Evolutionary conservation across 805 yeast species (phyloP).

Genomic region (Barnettozyma californica): DNA sequence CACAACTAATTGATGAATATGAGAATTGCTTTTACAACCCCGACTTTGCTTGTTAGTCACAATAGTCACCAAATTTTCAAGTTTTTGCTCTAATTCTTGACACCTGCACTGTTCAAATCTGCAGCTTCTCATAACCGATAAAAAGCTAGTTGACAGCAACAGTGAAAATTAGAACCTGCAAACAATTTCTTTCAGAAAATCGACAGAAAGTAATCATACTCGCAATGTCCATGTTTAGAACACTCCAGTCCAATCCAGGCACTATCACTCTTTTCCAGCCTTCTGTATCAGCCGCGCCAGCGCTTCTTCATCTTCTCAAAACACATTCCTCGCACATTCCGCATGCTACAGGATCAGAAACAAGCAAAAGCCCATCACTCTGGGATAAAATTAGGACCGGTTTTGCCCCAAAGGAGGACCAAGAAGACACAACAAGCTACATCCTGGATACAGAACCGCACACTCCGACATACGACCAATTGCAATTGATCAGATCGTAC

Average conservation of each 20-base stretch:
- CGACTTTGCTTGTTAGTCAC: neutral
- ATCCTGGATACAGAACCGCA: neutral
- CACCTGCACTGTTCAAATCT: neutral
- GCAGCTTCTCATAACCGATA: neutral
- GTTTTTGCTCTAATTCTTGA: neutral
- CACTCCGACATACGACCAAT: conserved; percentile 25
- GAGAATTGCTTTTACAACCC: neutral
- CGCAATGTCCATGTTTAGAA: conserved; percentile 44
- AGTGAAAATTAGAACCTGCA: neutral
- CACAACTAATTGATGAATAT: neutral
- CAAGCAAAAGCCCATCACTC: conserved; percentile 6
- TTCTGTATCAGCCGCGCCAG: conserved; percentile 14
- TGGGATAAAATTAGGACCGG: conserved; percentile 19
- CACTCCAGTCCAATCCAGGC: conserved; percentile 41
- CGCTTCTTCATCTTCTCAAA: conserved; percentile 5
- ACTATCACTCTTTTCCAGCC: conserved; percentile 39
- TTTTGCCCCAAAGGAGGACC: conserved; percentile 11
- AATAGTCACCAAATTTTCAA: neutral
- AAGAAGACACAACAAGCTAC: conserved; percentile 2
- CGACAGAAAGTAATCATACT: no score
- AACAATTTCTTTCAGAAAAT: no score
- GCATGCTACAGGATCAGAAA: neutral
- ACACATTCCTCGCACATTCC: neutral
- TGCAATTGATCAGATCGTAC: conserved; percentile 18
- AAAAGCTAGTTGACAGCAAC: neutral